Percentiles rank a stretch among this genome's conserved stretches.
phyloP scores from a whole-genome alignment of 208 protist species.

The Wallacemonas sp. region DNA sequence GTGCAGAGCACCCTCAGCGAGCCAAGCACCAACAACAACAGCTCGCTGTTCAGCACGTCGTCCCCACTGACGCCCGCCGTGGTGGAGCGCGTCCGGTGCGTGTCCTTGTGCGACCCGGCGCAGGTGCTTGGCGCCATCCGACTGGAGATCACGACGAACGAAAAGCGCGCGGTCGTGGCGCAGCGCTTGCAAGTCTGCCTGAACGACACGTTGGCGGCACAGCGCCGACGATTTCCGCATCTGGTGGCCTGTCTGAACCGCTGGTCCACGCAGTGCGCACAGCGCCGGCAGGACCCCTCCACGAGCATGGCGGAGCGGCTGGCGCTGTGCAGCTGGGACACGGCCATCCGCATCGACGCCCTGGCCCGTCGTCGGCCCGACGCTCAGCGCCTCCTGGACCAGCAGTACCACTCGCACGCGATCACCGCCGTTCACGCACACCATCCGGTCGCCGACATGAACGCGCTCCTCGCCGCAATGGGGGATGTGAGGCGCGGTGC shows the following conservation, averaged over 20 bases:
- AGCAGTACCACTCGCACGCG: constrained; percentile 28
- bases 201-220: constrained; percentile 25
- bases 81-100: constrained; percentile 28
- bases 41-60: neutral
- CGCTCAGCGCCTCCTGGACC: constrained; percentile 22
- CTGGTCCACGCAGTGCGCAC: neutral
- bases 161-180: constrained; percentile 40
- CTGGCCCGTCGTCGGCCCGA: constrained; percentile 20
- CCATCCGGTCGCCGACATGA: constrained; percentile 20
- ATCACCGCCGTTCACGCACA: constrained; percentile 26
- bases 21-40: neutral
- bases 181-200: constrained; percentile 44
- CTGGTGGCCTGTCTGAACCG: constrained; percentile 26
- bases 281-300: neutral
- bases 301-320: neutral
- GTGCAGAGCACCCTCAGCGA: no score
- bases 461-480: constrained; percentile 15
- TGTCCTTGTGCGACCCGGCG: constrained; percentile 17
- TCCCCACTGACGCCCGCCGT: neutral
- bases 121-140: constrained; percentile 10
- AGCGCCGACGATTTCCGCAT: constrained; percentile 22
- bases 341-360: constrained; percentile 24
- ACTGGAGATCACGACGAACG: constrained; percentile 38
- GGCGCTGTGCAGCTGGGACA: constrained; percentile 25
- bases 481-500: neutral